Conservation (phyloP, 2,329 filamentous ascomycete species). For the Lecanicillium sp. region DNA sequence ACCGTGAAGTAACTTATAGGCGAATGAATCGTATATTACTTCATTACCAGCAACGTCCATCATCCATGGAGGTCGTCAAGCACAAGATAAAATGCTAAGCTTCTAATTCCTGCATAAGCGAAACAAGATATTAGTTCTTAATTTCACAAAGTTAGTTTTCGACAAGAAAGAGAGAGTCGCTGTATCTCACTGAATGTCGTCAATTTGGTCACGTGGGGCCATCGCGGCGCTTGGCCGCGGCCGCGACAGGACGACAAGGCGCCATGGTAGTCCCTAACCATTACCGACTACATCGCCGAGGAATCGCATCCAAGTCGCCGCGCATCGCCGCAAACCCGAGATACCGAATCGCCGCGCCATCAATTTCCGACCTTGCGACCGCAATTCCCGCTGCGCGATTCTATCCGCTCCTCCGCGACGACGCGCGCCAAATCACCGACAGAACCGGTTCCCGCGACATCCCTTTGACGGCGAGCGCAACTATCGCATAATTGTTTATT, state of each 20-base stretch:
- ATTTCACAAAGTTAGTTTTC: no score
- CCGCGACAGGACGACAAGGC: not conserved
- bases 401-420: not conserved
- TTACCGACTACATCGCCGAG: not conserved
- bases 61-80: no score
- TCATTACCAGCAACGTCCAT: no score
- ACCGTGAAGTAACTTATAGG: not conserved
- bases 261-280: not conserved
- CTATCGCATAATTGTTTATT: not conserved
- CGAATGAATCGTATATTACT: slow-evolving; percentile 21
- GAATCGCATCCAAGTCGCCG: not conserved
- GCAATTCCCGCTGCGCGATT: no score
- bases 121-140: no score
- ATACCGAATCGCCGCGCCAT: no score
- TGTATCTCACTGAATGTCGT: no score
- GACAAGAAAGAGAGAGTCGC: no score
- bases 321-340: no score
- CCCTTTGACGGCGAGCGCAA: not conserved
- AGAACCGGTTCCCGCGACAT: not conserved
- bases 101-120: no score
- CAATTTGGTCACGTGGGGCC: slow-evolving; percentile 11
- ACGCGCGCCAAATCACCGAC: not conserved
- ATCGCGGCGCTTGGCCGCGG: not conserved
- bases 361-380: no score
- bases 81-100: no score